Evolutionary conservation across 106 monocot genomes (phyloP).

Genomic region (Triglochin maritima): DNA sequence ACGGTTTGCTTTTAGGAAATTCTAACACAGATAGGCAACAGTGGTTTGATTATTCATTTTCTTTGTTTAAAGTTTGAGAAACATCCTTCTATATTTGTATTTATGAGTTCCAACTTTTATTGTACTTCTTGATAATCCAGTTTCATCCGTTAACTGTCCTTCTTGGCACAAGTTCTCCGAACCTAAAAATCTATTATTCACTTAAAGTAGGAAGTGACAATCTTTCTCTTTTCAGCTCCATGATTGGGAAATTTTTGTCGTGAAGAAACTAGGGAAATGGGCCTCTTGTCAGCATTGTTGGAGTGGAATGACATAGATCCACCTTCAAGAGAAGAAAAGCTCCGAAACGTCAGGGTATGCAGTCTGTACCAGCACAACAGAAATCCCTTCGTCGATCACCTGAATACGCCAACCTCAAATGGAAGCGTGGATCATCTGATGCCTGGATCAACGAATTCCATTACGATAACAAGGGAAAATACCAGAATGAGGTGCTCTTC

Average conservation of each 20-base stretch:
- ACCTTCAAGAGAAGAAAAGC: conserved; percentile 56
- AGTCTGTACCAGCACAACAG: conserved; percentile 69
- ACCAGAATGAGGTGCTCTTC: conserved; percentile 29
- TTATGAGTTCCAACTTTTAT: too few species aligned
- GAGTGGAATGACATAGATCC: conserved; percentile 75
- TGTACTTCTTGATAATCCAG: too few species aligned
- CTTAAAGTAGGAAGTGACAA: too few species aligned
- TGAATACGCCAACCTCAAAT: conserved; percentile 69
- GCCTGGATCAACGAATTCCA: conserved; percentile 32
- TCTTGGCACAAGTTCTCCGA: too few species aligned
- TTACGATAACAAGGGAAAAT: conserved; percentile 30
- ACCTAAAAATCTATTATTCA: too few species aligned
- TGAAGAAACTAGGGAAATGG: conserved; percentile 62
- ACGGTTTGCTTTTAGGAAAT: neutral
- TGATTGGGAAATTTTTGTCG: neutral
- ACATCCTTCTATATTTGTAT: too few species aligned
- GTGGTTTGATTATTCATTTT: neutral
- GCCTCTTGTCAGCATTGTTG: conserved; percentile 56
- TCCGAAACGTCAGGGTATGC: conserved; percentile 70
- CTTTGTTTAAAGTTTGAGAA: neutral
- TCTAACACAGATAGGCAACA: neutral
- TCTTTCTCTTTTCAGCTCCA: neutral
- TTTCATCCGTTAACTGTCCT: too few species aligned
- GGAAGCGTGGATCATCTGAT: conserved; percentile 16
- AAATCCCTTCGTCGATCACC: conserved; percentile 86